A percentile compares a stretch with the other conserved stretches of the same genome.
Evolutionary conservation across 2,329 filamentous ascomycete species (phyloP).

Genomic region (Aspergillus brasiliensis): DNA sequence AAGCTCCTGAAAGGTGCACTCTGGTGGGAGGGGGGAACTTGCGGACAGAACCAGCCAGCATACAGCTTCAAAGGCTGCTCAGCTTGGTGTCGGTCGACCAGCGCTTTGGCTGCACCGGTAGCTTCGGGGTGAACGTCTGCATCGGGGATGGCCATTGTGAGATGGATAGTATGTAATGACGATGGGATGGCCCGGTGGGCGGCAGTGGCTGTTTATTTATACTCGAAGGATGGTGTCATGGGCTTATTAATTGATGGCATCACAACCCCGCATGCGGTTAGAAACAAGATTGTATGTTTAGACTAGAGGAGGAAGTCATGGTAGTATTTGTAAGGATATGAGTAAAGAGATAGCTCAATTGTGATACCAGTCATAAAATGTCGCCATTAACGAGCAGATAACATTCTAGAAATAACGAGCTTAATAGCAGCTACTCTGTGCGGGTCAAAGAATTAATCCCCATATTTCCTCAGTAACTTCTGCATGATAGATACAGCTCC

Average conservation of each 20-base stretch:
- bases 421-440: neutral
- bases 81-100: slow-evolving; percentile 36
- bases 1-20: neutral
- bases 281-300: neutral
- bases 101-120: slow-evolving; percentile 45
- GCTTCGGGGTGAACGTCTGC: slow-evolving; percentile 49
- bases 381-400: neutral
- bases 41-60: slow-evolving; percentile 72
- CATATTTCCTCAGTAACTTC: slow-evolving; percentile 72
- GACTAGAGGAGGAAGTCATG: neutral
- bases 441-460: slow-evolving; percentile 23
- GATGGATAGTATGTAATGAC: slow-evolving; percentile 17
- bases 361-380: neutral
- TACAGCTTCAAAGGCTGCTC: slow-evolving; percentile 61
- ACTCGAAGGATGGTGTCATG: slow-evolving; percentile 12
- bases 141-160: slow-evolving; percentile 28
- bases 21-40: slow-evolving; percentile 20
- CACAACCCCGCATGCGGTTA: slow-evolving; percentile 1
- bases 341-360: neutral
- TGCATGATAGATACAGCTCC: slow-evolving; percentile 81
- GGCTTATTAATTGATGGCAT: slow-evolving; percentile 9
- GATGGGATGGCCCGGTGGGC: neutral
- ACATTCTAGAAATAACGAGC: neutral
- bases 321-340: neutral
- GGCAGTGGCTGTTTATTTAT: neutral